Conservation (phyloP, 2,329 filamentous ascomycete genomes). For the Fusarium burgessii region DNA sequence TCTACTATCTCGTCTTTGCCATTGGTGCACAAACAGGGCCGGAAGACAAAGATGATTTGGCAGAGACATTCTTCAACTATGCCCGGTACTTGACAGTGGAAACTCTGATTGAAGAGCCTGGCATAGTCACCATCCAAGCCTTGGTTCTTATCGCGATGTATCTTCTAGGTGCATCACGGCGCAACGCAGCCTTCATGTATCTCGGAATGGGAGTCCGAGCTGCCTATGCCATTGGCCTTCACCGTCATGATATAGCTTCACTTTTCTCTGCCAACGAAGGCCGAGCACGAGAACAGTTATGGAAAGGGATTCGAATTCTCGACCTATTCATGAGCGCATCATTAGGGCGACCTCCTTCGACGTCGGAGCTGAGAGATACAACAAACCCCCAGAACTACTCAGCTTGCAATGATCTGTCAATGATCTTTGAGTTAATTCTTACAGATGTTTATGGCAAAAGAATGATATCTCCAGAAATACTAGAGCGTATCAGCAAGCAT, state of each 20-base stretch:
- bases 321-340: conserved; percentile 52
- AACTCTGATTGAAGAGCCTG: conserved; percentile 53
- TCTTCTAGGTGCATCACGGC: conserved; percentile 50
- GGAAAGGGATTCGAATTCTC: conserved; percentile 50
- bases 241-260: conserved; percentile 47
- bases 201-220: conserved; percentile 55
- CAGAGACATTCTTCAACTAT: conserved; percentile 51
- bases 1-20: conserved; percentile 49
- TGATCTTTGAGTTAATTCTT: conserved; percentile 54
- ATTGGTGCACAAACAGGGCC: conserved; percentile 51
- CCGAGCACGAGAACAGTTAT: conserved; percentile 47
- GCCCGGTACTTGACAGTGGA: conserved; percentile 51
- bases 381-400: conserved; percentile 41
- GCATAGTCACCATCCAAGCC: conserved; percentile 50
- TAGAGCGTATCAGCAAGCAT: conserved; percentile 44
- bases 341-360: conserved; percentile 50
- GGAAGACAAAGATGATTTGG: conserved; percentile 50
- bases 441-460: conserved; percentile 52
- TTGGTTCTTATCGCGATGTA: conserved; percentile 54
- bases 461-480: conserved; percentile 46
- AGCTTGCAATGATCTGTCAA: conserved; percentile 50
- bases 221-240: conserved; percentile 51
- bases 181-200: conserved; percentile 55
- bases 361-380: conserved; percentile 47
- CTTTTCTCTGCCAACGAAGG: conserved; percentile 46